Percentiles rank a stretch among this genome's conserved stretches.
Evolutionary conservation across 169 alveolate genomes (phyloP).

Genomic region (Cryptosporidium sp.): DNA sequence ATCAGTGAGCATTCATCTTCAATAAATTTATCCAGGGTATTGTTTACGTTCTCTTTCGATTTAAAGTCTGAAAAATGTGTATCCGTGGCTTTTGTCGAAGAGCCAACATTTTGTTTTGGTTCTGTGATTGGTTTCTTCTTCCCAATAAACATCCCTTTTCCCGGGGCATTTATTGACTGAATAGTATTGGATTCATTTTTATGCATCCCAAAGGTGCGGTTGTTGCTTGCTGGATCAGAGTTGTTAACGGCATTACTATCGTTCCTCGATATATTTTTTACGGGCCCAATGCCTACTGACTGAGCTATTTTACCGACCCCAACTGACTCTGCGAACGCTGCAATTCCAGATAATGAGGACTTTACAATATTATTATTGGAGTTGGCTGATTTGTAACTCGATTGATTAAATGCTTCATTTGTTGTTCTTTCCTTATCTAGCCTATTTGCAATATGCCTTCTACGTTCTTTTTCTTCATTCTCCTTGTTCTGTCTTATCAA

Average conservation of each 20-base stretch:
- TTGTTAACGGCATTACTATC: background rate
- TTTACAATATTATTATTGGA: slow-evolving; percentile 58
- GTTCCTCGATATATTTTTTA: background rate
- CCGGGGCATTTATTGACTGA: slow-evolving; percentile 76
- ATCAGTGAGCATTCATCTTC: slow-evolving; percentile 77
- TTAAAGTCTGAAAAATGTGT: slow-evolving; percentile 25
- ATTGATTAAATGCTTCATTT: slow-evolving; percentile 69
- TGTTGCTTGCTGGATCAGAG: background rate
- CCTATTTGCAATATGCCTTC: slow-evolving; percentile 89
- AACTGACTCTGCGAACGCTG: slow-evolving; percentile 73
- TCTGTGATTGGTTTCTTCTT: slow-evolving; percentile 76
- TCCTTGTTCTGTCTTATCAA: slow-evolving; percentile 81
- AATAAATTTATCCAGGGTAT: background rate
- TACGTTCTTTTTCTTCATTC: slow-evolving; percentile 90
- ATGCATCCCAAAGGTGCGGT: background rate
- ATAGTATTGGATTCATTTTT: background rate
- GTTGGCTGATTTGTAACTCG: slow-evolving; percentile 47
- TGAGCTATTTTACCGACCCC: slow-evolving; percentile 55
- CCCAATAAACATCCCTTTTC: slow-evolving; percentile 81
- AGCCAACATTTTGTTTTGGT: slow-evolving; percentile 41
- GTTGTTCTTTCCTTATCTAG: slow-evolving; percentile 85
- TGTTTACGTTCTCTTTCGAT: slow-evolving; percentile 1
- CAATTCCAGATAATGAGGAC: slow-evolving; percentile 73
- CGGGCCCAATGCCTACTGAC: slow-evolving; percentile 39
- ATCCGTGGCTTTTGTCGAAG: background rate